A percentile compares a stretch with the other conserved stretches of the same genome.
phyloP scores from a whole-genome alignment of 805 yeast genomes.

The Candida dajiaensis region DNA sequence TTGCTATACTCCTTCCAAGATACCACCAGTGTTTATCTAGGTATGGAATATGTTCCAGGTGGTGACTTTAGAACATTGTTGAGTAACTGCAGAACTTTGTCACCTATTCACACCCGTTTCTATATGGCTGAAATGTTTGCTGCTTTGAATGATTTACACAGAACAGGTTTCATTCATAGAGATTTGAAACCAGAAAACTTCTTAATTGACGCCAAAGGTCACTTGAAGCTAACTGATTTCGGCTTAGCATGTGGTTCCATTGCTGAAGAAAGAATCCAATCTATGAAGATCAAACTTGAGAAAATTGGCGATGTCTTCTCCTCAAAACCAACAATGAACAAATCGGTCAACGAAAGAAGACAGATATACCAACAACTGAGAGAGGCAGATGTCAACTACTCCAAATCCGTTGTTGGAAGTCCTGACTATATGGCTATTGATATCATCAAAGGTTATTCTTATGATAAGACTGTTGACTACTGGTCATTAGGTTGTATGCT shows the following conservation, averaged over 20 bases:
- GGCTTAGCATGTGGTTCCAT: slow-evolving; percentile 97
- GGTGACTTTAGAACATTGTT: slow-evolving; percentile 95
- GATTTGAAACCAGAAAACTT: slow-evolving; percentile 96
- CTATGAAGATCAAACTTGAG: slow-evolving; percentile 69
- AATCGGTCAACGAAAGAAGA: slow-evolving; percentile 83
- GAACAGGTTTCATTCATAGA: slow-evolving; percentile 93
- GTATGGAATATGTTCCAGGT: slow-evolving; percentile 99
- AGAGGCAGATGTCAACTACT: slow-evolving; percentile 72
- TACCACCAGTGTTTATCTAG: slow-evolving; percentile 79
- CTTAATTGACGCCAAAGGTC: slow-evolving; percentile 84
- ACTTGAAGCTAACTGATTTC: slow-evolving; percentile 90
- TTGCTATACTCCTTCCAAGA: slow-evolving; percentile 94
- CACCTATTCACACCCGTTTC: slow-evolving; percentile 93
- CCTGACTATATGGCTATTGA: slow-evolving; percentile 99
- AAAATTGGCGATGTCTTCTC: slow-evolving; percentile 68
- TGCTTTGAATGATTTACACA: slow-evolving; percentile 88
- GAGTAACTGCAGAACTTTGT: slow-evolving; percentile 86
- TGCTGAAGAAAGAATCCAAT: slow-evolving; percentile 86
- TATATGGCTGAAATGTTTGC: slow-evolving; percentile 95
- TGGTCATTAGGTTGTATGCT: slow-evolving; percentile 98
- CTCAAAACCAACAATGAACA: slow-evolving; percentile 47
- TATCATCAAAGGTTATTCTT: slow-evolving; percentile 78
- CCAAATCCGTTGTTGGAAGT: slow-evolving; percentile 94
- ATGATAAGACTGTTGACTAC: slow-evolving; percentile 95
- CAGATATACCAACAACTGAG: slow-evolving; percentile 74